Evolutionary conservation across 345 rosid species (phyloP), one percentile per base, ranked within the genome.

Genomic region (Citrus hindsii): DNA sequence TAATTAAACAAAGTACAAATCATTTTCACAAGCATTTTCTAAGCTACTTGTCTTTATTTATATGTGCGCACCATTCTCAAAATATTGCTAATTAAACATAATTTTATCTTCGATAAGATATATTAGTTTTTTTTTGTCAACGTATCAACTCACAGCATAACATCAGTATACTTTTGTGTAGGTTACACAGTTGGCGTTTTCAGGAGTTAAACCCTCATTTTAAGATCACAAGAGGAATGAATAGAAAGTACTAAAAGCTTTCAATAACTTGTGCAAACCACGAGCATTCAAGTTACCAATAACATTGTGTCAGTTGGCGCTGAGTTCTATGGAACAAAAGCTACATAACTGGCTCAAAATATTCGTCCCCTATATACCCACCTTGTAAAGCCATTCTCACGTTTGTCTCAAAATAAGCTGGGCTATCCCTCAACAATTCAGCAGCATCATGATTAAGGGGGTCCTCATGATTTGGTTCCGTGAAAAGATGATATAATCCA

Each of bases 361-460:
- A 89, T 76, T 90, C 87, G 37, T 91, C 88, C 58, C 97, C 94
- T n/a, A 90, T 92, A 59, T 86, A 88, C 13, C 98, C 96, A 69
- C 97, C 98, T 7, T 87, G 78, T 93, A 94, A 89, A 14, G 98
- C 93, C 80, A 90, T 87, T 63, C 91, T 84, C 35, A 92, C 94
- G 65, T 87, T 92, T 58, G 96, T 79, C 84, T 88, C 92, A 68
- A 94, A 92, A 84, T 83, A 75, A 88, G 79, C 82, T 0, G 98
- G 98, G 81, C 89, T 90, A 67, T 97, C 98, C 84, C 94, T 94
- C 85, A 97, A 87, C 64, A 94, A 89, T 18, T 88, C 92, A 64
- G 98, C 98, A 19, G 97, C 98, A 19, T 97, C 99, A 33, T 93
- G 95, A 82, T 97, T 94, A 74, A 97, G 92, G 4, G 98, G 99